Evolutionary conservation across 1,139 yeast genomes (phyloP).

Genomic region (Kodamaea arcana): DNA sequence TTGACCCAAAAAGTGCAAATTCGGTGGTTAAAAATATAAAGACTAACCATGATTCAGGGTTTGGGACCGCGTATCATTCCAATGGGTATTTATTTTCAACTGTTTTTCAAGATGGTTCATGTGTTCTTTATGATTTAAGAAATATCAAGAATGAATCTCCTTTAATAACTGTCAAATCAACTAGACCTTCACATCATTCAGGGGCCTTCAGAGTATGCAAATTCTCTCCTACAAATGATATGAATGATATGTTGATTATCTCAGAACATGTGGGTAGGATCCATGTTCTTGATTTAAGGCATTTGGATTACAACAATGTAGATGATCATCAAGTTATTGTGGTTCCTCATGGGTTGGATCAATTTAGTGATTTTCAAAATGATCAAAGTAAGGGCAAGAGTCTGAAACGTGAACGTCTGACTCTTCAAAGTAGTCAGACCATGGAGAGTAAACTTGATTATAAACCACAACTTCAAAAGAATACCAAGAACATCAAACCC

Average conservation of each 20-base stretch:
- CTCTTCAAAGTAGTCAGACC: neutral
- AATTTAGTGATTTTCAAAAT: constrained; percentile 28
- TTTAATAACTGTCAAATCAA: constrained; percentile 52
- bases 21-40: constrained; percentile 29
- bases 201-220: constrained; percentile 67
- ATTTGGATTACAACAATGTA: constrained; percentile 32
- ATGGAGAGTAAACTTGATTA: constrained; percentile 3
- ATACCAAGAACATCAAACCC: too few relatives aligned
- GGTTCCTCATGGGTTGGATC: constrained; percentile 43
- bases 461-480: constrained; percentile 3
- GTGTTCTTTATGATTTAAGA: constrained; percentile 72
- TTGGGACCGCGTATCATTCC: constrained; percentile 74
- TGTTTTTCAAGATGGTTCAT: constrained; percentile 81
- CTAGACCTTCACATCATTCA: constrained; percentile 53
- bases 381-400: too few relatives aligned
- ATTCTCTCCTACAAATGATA: constrained; percentile 55
- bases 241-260: constrained; percentile 70
- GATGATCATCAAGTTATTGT: constrained; percentile 70
- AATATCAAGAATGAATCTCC: constrained; percentile 42
- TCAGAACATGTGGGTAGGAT: constrained; percentile 86
- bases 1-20: constrained; percentile 28
- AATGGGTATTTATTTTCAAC: constrained; percentile 72
- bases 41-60: constrained; percentile 73
- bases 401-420: neutral
- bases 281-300: constrained; percentile 75